Evolutionary conservation across 2,329 filamentous ascomycete species (phyloP), one percentile per base, ranked within the genome.

Genomic region (Ophiostoma piceae): DNA sequence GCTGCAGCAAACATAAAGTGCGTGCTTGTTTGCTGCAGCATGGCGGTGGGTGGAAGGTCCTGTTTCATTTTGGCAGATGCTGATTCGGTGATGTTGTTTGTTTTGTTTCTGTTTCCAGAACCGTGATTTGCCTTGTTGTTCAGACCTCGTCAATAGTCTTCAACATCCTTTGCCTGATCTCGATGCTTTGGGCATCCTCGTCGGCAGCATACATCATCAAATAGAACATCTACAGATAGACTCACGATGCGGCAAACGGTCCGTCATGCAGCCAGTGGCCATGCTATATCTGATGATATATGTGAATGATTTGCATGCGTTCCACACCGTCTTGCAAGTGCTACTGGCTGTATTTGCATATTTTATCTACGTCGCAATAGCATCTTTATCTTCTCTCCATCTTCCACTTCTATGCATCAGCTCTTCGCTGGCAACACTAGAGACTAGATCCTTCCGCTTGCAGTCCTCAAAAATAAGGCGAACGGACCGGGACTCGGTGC

Each of bases 211-310:
- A 35, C 8, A 35, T 35, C 35, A 35, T 6, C 35, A 35, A 35
- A 35, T 5, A 35, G 8, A 35, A 41, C 39, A 41, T 41, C 39
- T 41, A 14, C 39, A 41, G 8, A 47, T 47, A 47, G 51, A 26
- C 51, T n/a, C 29, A 22, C 16, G 60, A 19, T 57, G 54, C 67
- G 66, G 67, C 57, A 71, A 73, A 73, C 70, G 70, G 71, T 71
- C 70, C 71, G 70, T 66, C 62, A 65, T 71, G 69, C 70, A 71
- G 68, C 68, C 51, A 26, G n/a, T 57, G 19, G 7, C 57, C 65
- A 35, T 64, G 29, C 11, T 67, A 35, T 60, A 16, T 32, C 51
- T 57, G n/a, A 57, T 11, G 22, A 57, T 22, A 57, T 14, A 14
- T 7, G 26, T 8, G 12, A 26, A 35, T 62, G 57, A 62, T 62